Conservation (phyloP, 352 stramenopile species). For the Phytopythium cucurbitacearum region DNA sequence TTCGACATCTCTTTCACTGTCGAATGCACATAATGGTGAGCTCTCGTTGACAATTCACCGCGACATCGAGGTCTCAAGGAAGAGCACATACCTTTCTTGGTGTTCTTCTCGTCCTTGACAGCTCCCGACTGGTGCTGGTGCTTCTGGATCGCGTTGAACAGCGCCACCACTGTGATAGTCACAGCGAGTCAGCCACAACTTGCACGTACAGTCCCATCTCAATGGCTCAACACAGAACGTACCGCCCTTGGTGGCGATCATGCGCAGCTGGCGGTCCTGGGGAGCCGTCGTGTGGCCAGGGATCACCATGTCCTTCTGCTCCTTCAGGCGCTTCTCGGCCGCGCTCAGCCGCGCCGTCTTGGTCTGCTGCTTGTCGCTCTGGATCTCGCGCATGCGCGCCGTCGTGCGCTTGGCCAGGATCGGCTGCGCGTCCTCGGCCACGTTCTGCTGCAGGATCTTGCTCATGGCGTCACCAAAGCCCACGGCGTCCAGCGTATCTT, state of each 20-base stretch:
- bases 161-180: conserved; percentile 47
- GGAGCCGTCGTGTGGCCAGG: conserved; percentile 49
- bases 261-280: conserved; percentile 67
- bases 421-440: conserved; percentile 58
- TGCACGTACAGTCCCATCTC: not conserved
- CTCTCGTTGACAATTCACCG: no score
- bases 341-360: conserved; percentile 66
- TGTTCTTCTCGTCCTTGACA: conserved; percentile 50
- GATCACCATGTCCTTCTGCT: conserved; percentile 77
- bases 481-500: conserved; percentile 54
- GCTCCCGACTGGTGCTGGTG: conserved; percentile 66
- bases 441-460: conserved; percentile 79
- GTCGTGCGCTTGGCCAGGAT: conserved; percentile 85
- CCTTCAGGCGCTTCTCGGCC: conserved; percentile 64
- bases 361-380: conserved; percentile 66
- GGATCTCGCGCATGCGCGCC: conserved; percentile 77
- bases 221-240: conserved; percentile 3
- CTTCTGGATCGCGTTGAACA: conserved; percentile 86
- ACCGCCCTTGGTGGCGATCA: conserved; percentile 82
- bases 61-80: no score
- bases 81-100: conserved; percentile 51
- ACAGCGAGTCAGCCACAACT: conserved; percentile 1
- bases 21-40: not conserved
- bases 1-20: conserved; percentile 82
- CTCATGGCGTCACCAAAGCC: conserved; percentile 85